Evolutionary conservation across 192 early-diverging fungal genomes (phyloP), one percentile per base, ranked within the genome.

Genomic region (Gamsiella multidivaricata): DNA sequence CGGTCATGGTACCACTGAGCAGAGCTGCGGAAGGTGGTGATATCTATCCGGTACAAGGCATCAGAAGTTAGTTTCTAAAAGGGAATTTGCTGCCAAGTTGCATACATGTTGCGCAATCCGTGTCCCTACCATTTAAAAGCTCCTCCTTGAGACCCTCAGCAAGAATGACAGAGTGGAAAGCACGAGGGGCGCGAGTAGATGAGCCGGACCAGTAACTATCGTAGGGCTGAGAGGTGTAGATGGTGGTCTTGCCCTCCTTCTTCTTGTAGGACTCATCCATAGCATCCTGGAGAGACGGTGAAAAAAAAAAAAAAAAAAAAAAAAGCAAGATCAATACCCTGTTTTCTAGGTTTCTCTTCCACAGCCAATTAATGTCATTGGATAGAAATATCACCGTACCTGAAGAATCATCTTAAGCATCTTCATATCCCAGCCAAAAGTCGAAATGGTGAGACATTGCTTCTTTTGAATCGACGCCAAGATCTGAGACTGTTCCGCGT

Each of bases 101-200:
- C 37, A 39, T 39, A 39, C 5, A 12, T 39, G 7, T 39, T 39
- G 37, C 45, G 5, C 45, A 55, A 26, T 25, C 8, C 5, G 5
- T 3, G 6, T 28, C 10, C 41, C 22, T 72, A 83, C 82, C 82
- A 23, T 55, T 25, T 22, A 85, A 57, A 37, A 85, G 60, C 10
- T 59, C 51, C 55, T 85, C 83, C 42, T 85, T 85, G 49, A 82
- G 83, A 23, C 83, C 83, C 22, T 79, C 57, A n/a, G 81, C 80
- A 54, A 85, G 65, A 33, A 85, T 65, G 8, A 85, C 83, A 32
- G 79, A 74, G n/a, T 82, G 81, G 69, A 82, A 82, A 11, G 73
- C 65, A n/a, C 83, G 74, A 58, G 78, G 74, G 34, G 70, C 54
- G 14, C 74, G 74, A 14, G 74, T 78, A 4, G 65, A 55, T 17